Evolutionary conservation across 1,284 basidiomycete species (phyloP).

Genomic region (Wolfiporia cocos): DNA sequence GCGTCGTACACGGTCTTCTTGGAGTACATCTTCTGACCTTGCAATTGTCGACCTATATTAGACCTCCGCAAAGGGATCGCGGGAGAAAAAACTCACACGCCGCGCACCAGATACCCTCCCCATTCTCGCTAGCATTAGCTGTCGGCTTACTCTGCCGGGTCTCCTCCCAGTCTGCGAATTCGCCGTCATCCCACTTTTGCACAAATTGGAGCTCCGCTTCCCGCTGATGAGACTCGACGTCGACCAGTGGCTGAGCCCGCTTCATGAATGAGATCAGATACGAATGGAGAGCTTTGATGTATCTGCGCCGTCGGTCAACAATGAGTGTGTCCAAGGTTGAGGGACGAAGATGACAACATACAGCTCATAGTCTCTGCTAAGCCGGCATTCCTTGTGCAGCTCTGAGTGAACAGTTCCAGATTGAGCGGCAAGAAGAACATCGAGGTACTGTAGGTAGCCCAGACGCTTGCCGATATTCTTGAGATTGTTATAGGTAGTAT

Average conservation of each 20-base stretch:
- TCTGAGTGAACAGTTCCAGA: slow-evolving; percentile 60
- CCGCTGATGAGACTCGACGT: slow-evolving; percentile 67
- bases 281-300: slow-evolving; percentile 75
- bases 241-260: slow-evolving; percentile 83
- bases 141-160: slow-evolving; percentile 30
- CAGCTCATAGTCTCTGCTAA: slow-evolving; percentile 75
- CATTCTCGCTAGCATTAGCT: slow-evolving; percentile 35
- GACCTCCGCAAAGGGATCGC: no score
- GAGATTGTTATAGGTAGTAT: slow-evolving; percentile 87
- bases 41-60: neutral
- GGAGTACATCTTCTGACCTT: slow-evolving; percentile 89
- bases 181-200: slow-evolving; percentile 72
- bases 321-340: no score
- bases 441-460: slow-evolving; percentile 90
- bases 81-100: slow-evolving; percentile 63
- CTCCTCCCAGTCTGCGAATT: slow-evolving; percentile 77
- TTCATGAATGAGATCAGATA: slow-evolving; percentile 88
- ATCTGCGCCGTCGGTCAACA: slow-evolving; percentile 42
- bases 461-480: slow-evolving; percentile 76
- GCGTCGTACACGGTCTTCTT: slow-evolving; percentile 99
- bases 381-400: slow-evolving; percentile 67
- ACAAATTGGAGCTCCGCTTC: slow-evolving; percentile 70
- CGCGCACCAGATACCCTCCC: slow-evolving; percentile 87
- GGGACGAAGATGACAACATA: slow-evolving; percentile 33
- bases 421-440: slow-evolving; percentile 63